phyloP scores from a whole-genome alignment of 805 yeast genomes.

The Schizosaccharomyces lindneri region DNA sequence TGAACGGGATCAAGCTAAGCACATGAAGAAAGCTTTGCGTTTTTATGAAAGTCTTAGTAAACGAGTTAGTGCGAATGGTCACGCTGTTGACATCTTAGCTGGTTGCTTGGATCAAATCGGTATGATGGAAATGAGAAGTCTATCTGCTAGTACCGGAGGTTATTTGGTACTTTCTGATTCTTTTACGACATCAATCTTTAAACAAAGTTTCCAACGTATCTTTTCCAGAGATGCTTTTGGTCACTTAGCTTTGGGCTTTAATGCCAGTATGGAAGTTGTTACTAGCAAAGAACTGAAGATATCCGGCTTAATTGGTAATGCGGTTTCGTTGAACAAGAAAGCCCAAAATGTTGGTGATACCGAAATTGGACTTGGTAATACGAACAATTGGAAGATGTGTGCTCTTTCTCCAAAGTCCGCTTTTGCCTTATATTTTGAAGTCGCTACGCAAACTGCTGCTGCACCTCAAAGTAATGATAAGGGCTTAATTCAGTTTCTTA shows the following conservation, averaged over 20 bases:
- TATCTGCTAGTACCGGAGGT: conserved; percentile 77
- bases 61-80: conserved; percentile 47
- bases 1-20: conserved; percentile 72
- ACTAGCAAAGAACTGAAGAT: conserved; percentile 72
- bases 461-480: conserved; percentile 10
- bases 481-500: conserved; percentile 50
- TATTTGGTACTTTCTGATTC: conserved; percentile 70
- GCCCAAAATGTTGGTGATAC: conserved; percentile 70
- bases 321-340: conserved; percentile 37
- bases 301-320: conserved; percentile 85
- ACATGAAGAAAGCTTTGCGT: conserved; percentile 62
- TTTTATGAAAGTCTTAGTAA: conserved; percentile 54
- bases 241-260: conserved; percentile 68
- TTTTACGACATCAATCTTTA: conserved; percentile 81
- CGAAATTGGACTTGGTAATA: conserved; percentile 83
- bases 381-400: conserved; percentile 70
- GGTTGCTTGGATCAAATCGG: conserved; percentile 95
- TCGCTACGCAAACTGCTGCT: conserved; percentile 17
- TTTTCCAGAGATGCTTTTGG: conserved; percentile 76
- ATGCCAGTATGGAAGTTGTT: conserved; percentile 66
- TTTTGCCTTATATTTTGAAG: conserved; percentile 74
- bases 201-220: conserved; percentile 68
- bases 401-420: conserved; percentile 68
- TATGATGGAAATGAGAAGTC: conserved; percentile 71
- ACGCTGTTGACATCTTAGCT: conserved; percentile 71